phyloP scores from a whole-genome alignment of 768 basidiomycete species.

The Sarcodon aspratus region DNA sequence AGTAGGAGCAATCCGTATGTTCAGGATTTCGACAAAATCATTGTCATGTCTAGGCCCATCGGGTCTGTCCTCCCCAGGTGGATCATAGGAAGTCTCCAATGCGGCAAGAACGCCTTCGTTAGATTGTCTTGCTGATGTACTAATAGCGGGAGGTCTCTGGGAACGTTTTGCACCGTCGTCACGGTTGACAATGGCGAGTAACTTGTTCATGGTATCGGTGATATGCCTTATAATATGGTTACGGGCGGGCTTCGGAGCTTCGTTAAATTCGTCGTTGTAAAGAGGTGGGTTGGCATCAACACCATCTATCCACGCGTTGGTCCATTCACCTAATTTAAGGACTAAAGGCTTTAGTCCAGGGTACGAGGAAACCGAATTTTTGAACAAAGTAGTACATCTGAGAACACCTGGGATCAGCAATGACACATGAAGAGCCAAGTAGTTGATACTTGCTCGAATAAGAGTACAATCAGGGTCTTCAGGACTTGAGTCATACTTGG shows the following conservation, averaged over 20 bases:
- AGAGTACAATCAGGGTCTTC: constrained; percentile 30
- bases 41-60: constrained; percentile 60
- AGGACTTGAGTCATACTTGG: constrained; percentile 31
- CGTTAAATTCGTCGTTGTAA: constrained; percentile 11
- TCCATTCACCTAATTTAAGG: constrained; percentile 11
- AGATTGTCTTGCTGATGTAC: not conserved
- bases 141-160: not conserved
- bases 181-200: constrained; percentile 15
- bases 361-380: constrained; percentile 12
- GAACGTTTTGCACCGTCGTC: constrained; percentile 5
- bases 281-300: constrained; percentile 8
- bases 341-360: constrained; percentile 10
- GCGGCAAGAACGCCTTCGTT: constrained; percentile 10
- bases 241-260: constrained; percentile 1
- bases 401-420: not conserved
- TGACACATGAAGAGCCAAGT: not conserved
- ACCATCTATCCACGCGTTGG: constrained; percentile 13
- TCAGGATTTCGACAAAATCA: constrained; percentile 38
- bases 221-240: constrained; percentile 8
- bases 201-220: constrained; percentile 6
- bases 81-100: constrained; percentile 21
- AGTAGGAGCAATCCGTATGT: constrained; percentile 63
- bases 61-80: constrained; percentile 37
- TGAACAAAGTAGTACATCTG: constrained; percentile 19
- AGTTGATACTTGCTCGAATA: constrained; percentile 35